Evolutionary conservation across 176 grass and related monocot genomes (phyloP).

Genomic region (Leersia perrieri): DNA sequence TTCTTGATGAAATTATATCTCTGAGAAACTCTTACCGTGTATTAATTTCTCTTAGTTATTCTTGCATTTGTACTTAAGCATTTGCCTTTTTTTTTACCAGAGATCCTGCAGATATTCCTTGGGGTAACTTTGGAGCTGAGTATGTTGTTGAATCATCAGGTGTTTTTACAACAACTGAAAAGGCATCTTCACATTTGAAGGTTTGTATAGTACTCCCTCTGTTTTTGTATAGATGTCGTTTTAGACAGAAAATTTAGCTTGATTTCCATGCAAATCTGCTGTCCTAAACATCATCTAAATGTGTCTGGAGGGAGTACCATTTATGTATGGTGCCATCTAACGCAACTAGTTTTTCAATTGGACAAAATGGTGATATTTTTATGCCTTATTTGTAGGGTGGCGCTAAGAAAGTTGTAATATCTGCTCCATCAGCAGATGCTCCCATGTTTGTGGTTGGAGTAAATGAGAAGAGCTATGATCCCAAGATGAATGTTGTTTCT

Average conservation of each 20-base stretch:
- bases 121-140: conserved; percentile 79
- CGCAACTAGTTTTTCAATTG: neutral
- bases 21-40: too few species aligned
- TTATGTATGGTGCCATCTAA: conserved; percentile 3
- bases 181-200: conserved; percentile 91
- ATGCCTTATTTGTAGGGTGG: conserved; percentile 61
- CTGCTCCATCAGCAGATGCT: conserved; percentile 91
- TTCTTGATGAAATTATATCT: neutral
- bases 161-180: conserved; percentile 80
- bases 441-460: conserved; percentile 99
- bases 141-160: conserved; percentile 97
- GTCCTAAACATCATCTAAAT: too few species aligned
- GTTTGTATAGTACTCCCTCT: too few species aligned
- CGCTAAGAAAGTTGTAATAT: conserved; percentile 98
- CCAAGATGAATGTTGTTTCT: conserved; percentile 94
- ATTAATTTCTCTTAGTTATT: conserved; percentile 10
- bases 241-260: too few species aligned
- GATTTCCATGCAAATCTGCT: too few species aligned
- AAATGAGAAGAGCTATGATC: conserved; percentile 76
- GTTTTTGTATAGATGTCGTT: too few species aligned
- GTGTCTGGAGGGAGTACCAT: too few species aligned
- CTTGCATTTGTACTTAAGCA: neutral
- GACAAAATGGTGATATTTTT: conserved; percentile 24
- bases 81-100: conserved; percentile 38
- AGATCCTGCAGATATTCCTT: conserved; percentile 88